Conservation (phyloP, 2,329 filamentous ascomycete genomes). For the Microdochium nivale region DNA sequence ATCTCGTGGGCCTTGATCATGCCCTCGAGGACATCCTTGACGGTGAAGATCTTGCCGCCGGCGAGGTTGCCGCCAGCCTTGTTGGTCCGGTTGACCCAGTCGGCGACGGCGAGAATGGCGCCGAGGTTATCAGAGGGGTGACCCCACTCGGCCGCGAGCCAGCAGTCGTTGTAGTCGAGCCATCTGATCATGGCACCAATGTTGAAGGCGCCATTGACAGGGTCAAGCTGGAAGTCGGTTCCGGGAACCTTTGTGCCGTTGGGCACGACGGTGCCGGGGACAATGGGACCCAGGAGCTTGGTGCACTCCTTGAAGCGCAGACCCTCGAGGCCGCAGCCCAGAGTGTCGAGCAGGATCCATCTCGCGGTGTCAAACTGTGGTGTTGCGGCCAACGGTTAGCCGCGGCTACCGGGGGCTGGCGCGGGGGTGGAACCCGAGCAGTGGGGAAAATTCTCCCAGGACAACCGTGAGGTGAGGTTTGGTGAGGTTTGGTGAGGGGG, state of each 20-base stretch:
- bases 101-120: constrained; percentile 90
- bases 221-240: constrained; percentile 89
- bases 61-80: constrained; percentile 69
- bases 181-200: constrained; percentile 98
- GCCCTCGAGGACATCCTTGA: constrained; percentile 85
- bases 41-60: constrained; percentile 78
- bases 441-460: constrained; percentile 8
- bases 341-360: constrained; percentile 92
- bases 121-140: constrained; percentile 98
- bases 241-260: constrained; percentile 88
- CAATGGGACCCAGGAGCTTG: constrained; percentile 86
- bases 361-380: constrained; percentile 84
- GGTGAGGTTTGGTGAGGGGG: neutral
- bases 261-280: constrained; percentile 83
- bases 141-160: constrained; percentile 97
- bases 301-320: constrained; percentile 93
- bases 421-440: neutral
- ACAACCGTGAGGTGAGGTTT: neutral
- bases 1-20: constrained; percentile 99
- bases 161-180: constrained; percentile 99
- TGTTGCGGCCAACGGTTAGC: constrained; percentile 15
- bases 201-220: constrained; percentile 94
- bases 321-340: constrained; percentile 93
- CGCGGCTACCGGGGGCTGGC: constrained; percentile 6
- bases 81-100: constrained; percentile 93